Conservation (phyloP, 345 rosid species). For the Euphorbia peplus region DNA sequence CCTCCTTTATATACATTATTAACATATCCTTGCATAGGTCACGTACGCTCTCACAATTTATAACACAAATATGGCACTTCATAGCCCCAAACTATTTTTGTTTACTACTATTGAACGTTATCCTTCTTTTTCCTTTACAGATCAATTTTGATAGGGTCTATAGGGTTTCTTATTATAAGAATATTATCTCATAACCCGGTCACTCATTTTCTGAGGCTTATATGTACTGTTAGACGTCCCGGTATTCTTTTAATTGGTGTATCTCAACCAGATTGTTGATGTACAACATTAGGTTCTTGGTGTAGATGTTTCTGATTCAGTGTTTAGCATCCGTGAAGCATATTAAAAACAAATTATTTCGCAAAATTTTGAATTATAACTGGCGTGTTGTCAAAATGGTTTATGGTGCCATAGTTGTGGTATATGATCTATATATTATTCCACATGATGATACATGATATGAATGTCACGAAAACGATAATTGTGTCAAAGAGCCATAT, state of each 20-base stretch:
- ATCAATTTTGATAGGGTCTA: neutral
- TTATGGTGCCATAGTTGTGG: too few species aligned
- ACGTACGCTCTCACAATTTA: conserved; percentile 1
- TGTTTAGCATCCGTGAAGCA: neutral
- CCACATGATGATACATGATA: too few species aligned
- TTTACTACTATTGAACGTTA: neutral
- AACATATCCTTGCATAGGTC: neutral
- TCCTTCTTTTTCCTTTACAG: neutral
- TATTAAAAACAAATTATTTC: neutral
- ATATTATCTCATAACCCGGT: neutral
- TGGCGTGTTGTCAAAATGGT: too few species aligned
- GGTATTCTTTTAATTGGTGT: neutral
- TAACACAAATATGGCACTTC: neutral
- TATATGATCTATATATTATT: too few species aligned
- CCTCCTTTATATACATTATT: neutral
- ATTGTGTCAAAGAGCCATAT: too few species aligned
- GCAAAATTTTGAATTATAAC: neutral
- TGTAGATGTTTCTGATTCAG: neutral
- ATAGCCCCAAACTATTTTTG: neutral
- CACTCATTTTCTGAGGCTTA: neutral
- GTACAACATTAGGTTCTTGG: neutral
- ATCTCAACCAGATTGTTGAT: neutral
- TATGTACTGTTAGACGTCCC: neutral
- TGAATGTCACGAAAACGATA: too few species aligned
- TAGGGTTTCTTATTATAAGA: neutral